Evolutionary conservation across 2,329 filamentous ascomycete genomes (phyloP), one percentile per base, ranked within the genome.

Genomic region (Fusarium anguioides): DNA sequence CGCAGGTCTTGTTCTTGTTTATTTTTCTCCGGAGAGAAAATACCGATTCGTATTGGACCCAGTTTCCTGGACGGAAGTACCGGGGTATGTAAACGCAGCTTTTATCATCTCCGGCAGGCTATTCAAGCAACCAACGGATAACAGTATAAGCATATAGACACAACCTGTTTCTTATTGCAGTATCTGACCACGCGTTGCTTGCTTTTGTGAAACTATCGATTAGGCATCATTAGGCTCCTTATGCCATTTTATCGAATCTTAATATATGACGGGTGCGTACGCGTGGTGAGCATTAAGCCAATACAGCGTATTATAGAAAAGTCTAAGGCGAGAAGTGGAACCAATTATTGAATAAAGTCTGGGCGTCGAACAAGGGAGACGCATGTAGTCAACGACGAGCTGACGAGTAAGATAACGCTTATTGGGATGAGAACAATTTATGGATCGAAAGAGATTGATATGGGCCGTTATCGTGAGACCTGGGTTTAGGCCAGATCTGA

Each of bases 271-370:
- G 27, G 20, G 26, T 40, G n/a, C 31, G 20, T 18, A 31, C 20
- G 12, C 24, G 8, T 33, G 46, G 35, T 35, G 18, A 35, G 23
- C 18, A 35, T 36, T 8, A 12, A 10, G 14, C 35, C 10, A 15
- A 31, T 31, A 17, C 29, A 35, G 36, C 6, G 48, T 39, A 41
- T 44, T 18, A 33, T 20, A 29, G 21, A 31, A 27, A 33, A 41
- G 47, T 27, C 49, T 54, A 58, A 68, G 64, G 51, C 57, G 63
- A 35, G 35, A 47, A 56, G 59, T 62, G 59, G 59, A 31, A 62
- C 59, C 35, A 26, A 23, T 14, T 20, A 46, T 18, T 46, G 29
- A 41, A 61, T 42, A 62, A 46, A 46, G 48, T 54, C 59, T 62
- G 27, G 57, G 59, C 47, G 26, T 40, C 29, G 23, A 53, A 53